Conservation (phyloP, 805 yeast genomes). For the Jamesozyma rosinii region DNA sequence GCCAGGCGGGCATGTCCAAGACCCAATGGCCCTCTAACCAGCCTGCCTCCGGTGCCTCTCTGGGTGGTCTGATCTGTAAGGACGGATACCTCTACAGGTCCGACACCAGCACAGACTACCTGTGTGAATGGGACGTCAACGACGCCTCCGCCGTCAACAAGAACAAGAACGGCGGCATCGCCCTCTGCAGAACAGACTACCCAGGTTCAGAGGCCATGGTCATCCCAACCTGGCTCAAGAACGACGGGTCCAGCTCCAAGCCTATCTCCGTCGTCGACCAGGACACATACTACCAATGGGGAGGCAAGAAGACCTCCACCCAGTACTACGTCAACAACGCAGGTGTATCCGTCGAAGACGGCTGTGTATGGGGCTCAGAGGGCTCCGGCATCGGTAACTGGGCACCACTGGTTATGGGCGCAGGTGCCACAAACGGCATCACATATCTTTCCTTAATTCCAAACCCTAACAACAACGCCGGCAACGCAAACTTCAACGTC, state of each 20-base stretch:
- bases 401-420: slow-evolving; percentile 95
- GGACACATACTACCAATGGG: slow-evolving; percentile 71
- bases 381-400: slow-evolving; percentile 89
- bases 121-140: slow-evolving; percentile 82
- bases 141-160: slow-evolving; percentile 62
- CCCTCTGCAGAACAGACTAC: slow-evolving; percentile 96
- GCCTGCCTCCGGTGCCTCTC: slow-evolving; percentile 81
- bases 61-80: slow-evolving; percentile 88
- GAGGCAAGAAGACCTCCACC: slow-evolving; percentile 74
- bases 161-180: slow-evolving; percentile 53
- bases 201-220: slow-evolving; percentile 99
- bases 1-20: slow-evolving; percentile 98
- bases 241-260: slow-evolving; percentile 57
- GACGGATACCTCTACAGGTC: slow-evolving; percentile 77
- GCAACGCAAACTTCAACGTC: slow-evolving; percentile 53
- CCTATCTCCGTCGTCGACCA: slow-evolving; percentile 76
- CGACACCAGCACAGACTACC: slow-evolving; percentile 52
- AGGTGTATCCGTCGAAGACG: slow-evolving; percentile 81
- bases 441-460: slow-evolving; percentile 87
- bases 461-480: slow-evolving; percentile 80
- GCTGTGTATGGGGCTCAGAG: slow-evolving; percentile 85
- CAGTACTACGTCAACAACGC: slow-evolving; percentile 97
- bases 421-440: slow-evolving; percentile 65
- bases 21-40: slow-evolving; percentile 92
- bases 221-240: slow-evolving; percentile 73